A percentile compares a stretch with the other conserved stretches of the same genome.
phyloP scores from a whole-genome alignment of 2,329 filamentous ascomycete genomes.

The Colletotrichum scovillei region DNA sequence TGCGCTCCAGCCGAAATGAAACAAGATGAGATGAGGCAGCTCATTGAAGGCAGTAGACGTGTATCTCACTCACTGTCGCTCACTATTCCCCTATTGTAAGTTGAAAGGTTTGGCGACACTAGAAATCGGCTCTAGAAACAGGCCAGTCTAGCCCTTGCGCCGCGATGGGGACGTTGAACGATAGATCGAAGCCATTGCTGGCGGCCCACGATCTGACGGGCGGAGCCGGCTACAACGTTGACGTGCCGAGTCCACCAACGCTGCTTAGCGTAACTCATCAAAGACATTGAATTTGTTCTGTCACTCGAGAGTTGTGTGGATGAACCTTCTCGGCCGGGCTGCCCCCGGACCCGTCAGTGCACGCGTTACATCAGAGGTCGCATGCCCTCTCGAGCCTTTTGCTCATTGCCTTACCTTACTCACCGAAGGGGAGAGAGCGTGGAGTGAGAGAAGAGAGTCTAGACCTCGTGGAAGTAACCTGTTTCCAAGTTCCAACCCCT shows the following conservation, averaged over 20 bases:
- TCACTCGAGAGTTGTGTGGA: background rate
- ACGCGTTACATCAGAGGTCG: slow-evolving; percentile 31
- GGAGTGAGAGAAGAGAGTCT: slow-evolving; percentile 1
- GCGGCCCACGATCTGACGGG: slow-evolving; percentile 24
- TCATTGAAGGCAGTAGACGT: background rate
- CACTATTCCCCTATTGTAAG: no score
- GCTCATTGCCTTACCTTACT: background rate
- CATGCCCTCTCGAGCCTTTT: background rate
- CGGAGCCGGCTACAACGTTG: slow-evolving; percentile 26
- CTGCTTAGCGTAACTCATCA: background rate
- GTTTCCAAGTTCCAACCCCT: slow-evolving; percentile 31
- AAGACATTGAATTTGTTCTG: background rate
- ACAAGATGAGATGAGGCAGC: background rate
- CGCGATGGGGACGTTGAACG: background rate
- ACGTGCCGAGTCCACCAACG: background rate
- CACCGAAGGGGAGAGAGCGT: background rate
- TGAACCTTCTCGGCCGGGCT: slow-evolving; percentile 7
- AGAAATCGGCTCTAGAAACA: no score
- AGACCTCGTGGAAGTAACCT: slow-evolving; percentile 27
- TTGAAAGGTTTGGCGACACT: no score
- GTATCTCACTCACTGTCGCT: background rate
- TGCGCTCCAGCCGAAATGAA: background rate
- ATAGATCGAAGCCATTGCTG: slow-evolving; percentile 1
- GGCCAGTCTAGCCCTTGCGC: background rate
- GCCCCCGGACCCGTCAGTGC: slow-evolving; percentile 28